Evolutionary conservation across 2,329 filamentous ascomycete genomes (phyloP), one percentile per base, ranked within the genome.

Genomic region (Niveomyces coronatus): DNA sequence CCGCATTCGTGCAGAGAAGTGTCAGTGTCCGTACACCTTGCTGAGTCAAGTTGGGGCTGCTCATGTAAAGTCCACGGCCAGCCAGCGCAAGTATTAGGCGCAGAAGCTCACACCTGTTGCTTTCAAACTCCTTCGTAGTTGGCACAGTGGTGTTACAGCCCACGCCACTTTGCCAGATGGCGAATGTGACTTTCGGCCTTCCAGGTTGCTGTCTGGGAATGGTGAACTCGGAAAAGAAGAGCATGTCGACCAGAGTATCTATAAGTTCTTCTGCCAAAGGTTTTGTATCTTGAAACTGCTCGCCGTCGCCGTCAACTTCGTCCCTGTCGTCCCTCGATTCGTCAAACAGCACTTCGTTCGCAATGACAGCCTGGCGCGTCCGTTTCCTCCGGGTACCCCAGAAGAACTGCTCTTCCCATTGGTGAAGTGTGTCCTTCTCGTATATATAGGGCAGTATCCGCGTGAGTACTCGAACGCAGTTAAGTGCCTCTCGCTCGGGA

Each of bases 131-230:
- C 57, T 86, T 94, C 37, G 81, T 95, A 4, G 87, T 89, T 9
- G 81, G 81, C 49, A 93, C 79, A 5, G 87, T 77, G 13, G 83
- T 85, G 58, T 94, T 94, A 66, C 89, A 96, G 11, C 91, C 91
- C 20, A 98, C 89, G 33, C 91, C 91, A 54, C 85, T 96, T 63
- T 95, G 87, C 91, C 91, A 98, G 55, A 98, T 96, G 38, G 86
- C 82, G 61, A 91, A 94, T 7, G 82, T 83, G 40, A 95, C 83
- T 57, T 91, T 93, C 45, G 74, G 73, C 53, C 82, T 86, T 38
- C 76, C 76, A 40, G 78, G 71, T 11, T 77, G 70, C 29, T 83
- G 74, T 41, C 70, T 75, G 9, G 89, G 85, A 13, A 95, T 72
- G 0, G 89, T 94, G 52, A 98, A 82, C 39, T 87, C 85, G 8